Base-by-base conservation (phyloP, 2,329 filamentous ascomycete genomes). In the Xylariaceae sp. region DNA sequence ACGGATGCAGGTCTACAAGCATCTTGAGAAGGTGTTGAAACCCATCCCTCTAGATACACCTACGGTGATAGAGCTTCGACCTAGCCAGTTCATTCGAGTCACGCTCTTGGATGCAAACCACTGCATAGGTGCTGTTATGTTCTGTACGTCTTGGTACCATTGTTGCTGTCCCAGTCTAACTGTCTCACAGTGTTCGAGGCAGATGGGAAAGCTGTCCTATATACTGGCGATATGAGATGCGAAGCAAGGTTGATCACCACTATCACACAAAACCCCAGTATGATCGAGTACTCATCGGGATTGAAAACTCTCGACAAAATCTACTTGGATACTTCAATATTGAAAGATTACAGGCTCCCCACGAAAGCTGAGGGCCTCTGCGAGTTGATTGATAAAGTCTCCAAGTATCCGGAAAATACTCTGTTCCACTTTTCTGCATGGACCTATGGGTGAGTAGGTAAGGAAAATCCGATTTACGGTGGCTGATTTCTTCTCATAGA, bases 31-130 rank as follows among this genome's bases (percentile, higher is more conserved):
- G 39, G 64, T 93, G 19, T 65, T 95, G 38, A 89, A 90, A 65
- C 76, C 89, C 0, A 74, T 97, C 24, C 90, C 90, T 1, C 65
- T 95, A 8, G 83, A 93, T 37, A 89, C 88, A 0, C 87, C 89
- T 0, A 90, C 83, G 0, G 64, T 68, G 3, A 78, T 97, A 35
- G 87, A 95, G 55, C 71, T 96, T 3, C 73, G 71, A 2, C 87
- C 83, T 0, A 78, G 78, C 1, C 74, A 76, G 35, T 68, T 66
- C n/a, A 80, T 96, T 18, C 80, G 82, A 35, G 87, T 95, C 15
- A 96, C 89, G 0, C 71, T 96, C 0, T 78, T 96, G 38, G 85
- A 95, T 66, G 89, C 91, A 1, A 96, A 97, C 54, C 91, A 96
- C 59, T 97, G 91, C 54, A 77, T 85, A 0, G 90, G 91, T 0